Conservation (phyloP, 441 rosid species). For the Mallotus japonicus region DNA sequence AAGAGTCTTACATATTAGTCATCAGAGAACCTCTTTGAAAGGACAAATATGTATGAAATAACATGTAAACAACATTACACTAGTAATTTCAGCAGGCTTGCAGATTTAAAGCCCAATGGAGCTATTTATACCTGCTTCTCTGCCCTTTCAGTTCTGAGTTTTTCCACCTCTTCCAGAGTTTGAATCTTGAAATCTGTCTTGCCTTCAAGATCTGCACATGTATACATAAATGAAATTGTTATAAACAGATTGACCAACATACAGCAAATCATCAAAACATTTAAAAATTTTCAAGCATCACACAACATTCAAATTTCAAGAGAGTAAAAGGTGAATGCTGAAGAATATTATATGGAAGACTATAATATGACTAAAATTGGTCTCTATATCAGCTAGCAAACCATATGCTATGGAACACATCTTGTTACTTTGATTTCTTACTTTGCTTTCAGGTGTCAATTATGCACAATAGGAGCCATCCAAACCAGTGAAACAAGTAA, state of each 20-base stretch:
- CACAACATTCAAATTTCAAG: neutral
- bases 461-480: neutral
- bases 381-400: neutral
- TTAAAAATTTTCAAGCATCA: neutral
- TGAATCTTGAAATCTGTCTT: slow-evolving; percentile 90
- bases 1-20: slow-evolving; percentile 19
- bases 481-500: neutral
- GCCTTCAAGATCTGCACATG: slow-evolving; percentile 78
- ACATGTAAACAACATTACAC: neutral
- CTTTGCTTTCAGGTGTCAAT: neutral
- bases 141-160: slow-evolving; percentile 89
- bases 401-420: neutral
- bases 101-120: neutral
- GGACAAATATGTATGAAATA: slow-evolving; percentile 11
- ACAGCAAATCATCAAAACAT: neutral
- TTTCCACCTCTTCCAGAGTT: slow-evolving; percentile 87
- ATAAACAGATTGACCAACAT: neutral
- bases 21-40: neutral
- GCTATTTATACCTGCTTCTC: slow-evolving; percentile 71
- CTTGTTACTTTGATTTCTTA: neutral
- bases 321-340: neutral
- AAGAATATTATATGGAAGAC: neutral
- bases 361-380: neutral
- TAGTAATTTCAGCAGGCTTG: neutral
- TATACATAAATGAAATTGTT: neutral